A percentile compares a stretch with the other conserved stretches of the same genome.
phyloP scores from a whole-genome alignment of 768 basidiomycete genomes.

The Crucibulum laeve region DNA sequence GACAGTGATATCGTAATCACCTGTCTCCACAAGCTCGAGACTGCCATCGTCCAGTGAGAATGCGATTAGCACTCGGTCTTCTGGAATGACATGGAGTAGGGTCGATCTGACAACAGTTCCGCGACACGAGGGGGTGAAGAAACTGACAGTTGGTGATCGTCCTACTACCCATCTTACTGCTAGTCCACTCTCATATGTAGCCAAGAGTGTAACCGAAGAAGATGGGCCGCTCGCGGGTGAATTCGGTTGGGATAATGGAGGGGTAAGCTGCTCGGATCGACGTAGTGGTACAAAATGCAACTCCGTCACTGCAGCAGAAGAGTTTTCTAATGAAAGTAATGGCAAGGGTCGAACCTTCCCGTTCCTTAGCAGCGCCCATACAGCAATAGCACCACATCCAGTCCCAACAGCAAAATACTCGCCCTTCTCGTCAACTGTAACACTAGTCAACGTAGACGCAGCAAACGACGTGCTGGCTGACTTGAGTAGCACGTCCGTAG shows the following conservation, averaged over 20 bases:
- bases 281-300: conserved; percentile 47
- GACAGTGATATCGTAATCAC: conserved; percentile 36
- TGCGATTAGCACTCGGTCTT: conserved; percentile 45
- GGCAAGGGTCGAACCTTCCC: conserved; percentile 30
- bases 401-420: conserved; percentile 70
- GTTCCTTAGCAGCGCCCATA: conserved; percentile 53
- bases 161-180: conserved; percentile 52
- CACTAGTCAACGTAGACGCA: conserved; percentile 48
- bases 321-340: conserved; percentile 35
- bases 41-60: conserved; percentile 66
- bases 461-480: conserved; percentile 43
- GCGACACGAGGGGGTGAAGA: conserved; percentile 39
- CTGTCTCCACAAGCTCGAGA: conserved; percentile 56
- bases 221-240: conserved; percentile 19
- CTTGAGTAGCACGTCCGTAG: conserved; percentile 45
- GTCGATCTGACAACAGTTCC: conserved; percentile 41
- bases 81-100: conserved; percentile 43
- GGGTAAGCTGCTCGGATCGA: conserved; percentile 10
- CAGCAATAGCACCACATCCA: conserved; percentile 54
- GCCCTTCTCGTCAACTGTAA: conserved; percentile 61
- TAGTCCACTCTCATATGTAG: conserved; percentile 56
- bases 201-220: conserved; percentile 31
- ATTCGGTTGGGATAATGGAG: conserved; percentile 24
- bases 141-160: conserved; percentile 22
- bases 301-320: conserved; percentile 47